Evolutionary conservation across 495 filamentous ascomycete species (phyloP).

Genomic region (Hypoxylon cercidicola): DNA sequence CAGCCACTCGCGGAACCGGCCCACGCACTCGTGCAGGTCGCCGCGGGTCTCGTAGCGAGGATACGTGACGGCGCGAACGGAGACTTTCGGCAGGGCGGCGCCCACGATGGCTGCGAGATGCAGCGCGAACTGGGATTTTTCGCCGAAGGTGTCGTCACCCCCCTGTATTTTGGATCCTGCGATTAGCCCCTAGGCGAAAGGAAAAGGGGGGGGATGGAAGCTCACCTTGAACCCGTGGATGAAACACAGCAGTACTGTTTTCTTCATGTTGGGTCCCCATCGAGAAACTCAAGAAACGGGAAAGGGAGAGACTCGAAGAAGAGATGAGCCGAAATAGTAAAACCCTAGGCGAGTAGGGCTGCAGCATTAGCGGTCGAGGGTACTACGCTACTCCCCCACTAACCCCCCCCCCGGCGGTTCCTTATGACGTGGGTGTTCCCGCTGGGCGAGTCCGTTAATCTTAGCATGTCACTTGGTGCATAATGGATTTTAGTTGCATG

Average conservation of each 20-base stretch:
- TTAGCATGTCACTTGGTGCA: not conserved
- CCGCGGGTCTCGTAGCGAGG: slow-evolving; percentile 93
- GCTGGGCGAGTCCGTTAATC: no score
- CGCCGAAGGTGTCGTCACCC: slow-evolving; percentile 85
- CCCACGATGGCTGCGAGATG: slow-evolving; percentile 76
- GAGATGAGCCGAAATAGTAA: not conserved
- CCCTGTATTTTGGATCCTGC: slow-evolving; percentile 63
- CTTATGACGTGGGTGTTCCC: slow-evolving; percentile 37
- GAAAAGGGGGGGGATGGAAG: not conserved
- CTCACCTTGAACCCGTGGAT: slow-evolving; percentile 97
- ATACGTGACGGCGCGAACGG: slow-evolving; percentile 77
- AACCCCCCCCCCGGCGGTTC: slow-evolving; percentile 13
- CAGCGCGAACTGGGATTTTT: slow-evolving; percentile 71
- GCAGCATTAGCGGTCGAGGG: slow-evolving; percentile 23
- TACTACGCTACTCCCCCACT: slow-evolving; percentile 21
- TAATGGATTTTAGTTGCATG: slow-evolving; percentile 8
- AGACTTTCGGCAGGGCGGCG: slow-evolving; percentile 77
- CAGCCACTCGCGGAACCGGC: slow-evolving; percentile 89
- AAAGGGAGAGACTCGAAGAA: slow-evolving; percentile 10
- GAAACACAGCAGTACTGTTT: slow-evolving; percentile 89
- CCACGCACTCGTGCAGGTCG: slow-evolving; percentile 82
- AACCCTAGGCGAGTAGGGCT: slow-evolving; percentile 21
- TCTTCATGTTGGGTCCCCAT: slow-evolving; percentile 73
- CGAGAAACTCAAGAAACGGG: slow-evolving; percentile 15
- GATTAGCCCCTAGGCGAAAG: slow-evolving; percentile 6